Base-by-base conservation (phyloP, 169 alveolate genomes). In the Cryptosporidium ryanae region DNA sequence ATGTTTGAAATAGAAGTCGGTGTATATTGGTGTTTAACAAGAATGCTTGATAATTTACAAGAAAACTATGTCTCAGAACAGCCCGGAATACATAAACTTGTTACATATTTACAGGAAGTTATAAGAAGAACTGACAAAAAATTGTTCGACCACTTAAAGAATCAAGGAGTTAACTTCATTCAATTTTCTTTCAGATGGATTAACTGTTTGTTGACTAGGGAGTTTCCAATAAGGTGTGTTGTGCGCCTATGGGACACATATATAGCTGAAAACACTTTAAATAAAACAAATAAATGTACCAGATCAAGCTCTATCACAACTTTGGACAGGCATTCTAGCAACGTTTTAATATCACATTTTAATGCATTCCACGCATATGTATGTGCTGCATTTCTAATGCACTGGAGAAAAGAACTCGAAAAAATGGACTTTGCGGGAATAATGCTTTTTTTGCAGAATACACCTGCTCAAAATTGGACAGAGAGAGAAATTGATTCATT, bases 101-200 rank as follows among this genome's bases (percentile, higher is more conserved):
- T 97, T 34, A 64, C 92, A 21, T 90, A 93, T 89, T 93, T 97
- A 82, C 94, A 95, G 82, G 98, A 94, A 84, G 91, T 97, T 25
- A 95, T 96, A 34, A 95, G 92, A 91, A 92, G 98, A 44, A 95
- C 96, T 29, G 98, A 97, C 81, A 92, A 90, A 50, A 82, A 84
- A 82, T 90, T 94, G 31, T 93, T 90, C 89, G 54, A 91, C 83
- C 96, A 96, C 67, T 82, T 96, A 55, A 94, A 94, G 92, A 89
- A 84, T 23, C 76, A 76, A 17, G 87, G 87, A 4, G 64, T 76
- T 23, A 71, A 76, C 48, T 76, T 76, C 65, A 82, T 95, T 83
- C 98, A 96, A 91, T 91, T 96, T 27, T 91, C 98, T 2, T 96
- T 96, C 82, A 90, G 98, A 59, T 96, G 98, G 98, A 94, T 95